Base-by-base conservation (phyloP, 805 yeast genomes). In the Grigorovia yakushimaensis region DNA sequence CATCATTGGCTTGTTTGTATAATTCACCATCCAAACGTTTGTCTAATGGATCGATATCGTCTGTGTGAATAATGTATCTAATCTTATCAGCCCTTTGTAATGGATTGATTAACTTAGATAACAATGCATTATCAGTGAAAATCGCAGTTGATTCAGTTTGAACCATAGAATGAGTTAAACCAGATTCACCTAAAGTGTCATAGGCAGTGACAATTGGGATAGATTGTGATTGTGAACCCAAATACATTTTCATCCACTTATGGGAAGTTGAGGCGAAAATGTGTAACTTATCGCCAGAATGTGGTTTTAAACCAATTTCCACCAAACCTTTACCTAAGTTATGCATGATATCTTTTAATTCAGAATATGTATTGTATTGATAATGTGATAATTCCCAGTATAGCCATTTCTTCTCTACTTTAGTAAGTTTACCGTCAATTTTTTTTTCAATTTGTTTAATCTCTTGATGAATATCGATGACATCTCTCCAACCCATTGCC, bases 121-220 rank as follows among this genome's bases (percentile, higher is more conserved):
- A 73, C 49, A 89, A 73, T 11, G 77, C 73, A 60, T 84, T 88
- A 65, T 93, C 98, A 42, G 95, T 84, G 68, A 84, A 88, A 50
- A 93, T 72, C 21, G 82, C 95, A 44, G 65, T 72, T 18, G 96
- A 78, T 43, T 74, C 85, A 2, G 98, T 88, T 69, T 89, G 85
- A 35, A 76, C 73, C 62, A 93, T 73, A 3, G 97, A 88, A 67
- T 84, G 95, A 47, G 82, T 84, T 61, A 89, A 74, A 35, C 96
- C 96, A 38, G 75, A 73, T 66, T 88, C 95, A 49, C 97, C 97
- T 55, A 89, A 73, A 27, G 96, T 88, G 66, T 89, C 97, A 67
- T 93, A 93, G 30, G 98, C 98, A n/a, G 98, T 93, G 42, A 88
- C 98, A 48, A 84, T 76, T 18, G 98, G 85, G 50, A 93, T 81